Percentiles rank a stretch among this genome's conserved stretches.
These are phyloP conservation scores for Sclerotinia glacialis DNA, from an alignment of 2,329 filamentous ascomycete species.

Conservation along the genomic window DNA sequence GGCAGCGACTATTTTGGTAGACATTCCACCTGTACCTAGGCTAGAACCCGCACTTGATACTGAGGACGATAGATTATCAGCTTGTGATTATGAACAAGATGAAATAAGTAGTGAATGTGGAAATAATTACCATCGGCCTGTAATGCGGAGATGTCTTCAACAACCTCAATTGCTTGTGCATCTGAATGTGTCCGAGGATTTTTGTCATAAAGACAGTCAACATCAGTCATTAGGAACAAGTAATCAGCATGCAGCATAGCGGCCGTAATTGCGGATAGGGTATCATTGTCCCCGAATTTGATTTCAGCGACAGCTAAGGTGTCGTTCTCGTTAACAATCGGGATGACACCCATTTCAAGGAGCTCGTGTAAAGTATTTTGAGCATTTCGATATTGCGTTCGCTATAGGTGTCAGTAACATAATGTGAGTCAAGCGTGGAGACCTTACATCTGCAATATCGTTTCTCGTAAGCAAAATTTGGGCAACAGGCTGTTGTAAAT, in stretches of 20 bases:
- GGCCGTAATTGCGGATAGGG: constrained; percentile 90
- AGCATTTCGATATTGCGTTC: constrained; percentile 92
- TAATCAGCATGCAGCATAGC: constrained; percentile 97
- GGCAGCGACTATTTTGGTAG: constrained; percentile 93
- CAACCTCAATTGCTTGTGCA: constrained; percentile 85
- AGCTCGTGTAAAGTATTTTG: constrained; percentile 92
- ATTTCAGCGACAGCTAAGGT: constrained; percentile 96
- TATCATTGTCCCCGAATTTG: constrained; percentile 99
- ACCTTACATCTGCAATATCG: constrained; percentile 85
- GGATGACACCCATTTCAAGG: constrained; percentile 91
- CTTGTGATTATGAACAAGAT: neutral
- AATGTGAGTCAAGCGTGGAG: neutral
- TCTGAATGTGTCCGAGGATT: constrained; percentile 85
- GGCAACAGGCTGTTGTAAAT: constrained; percentile 85
- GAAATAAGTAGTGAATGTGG: neutral
- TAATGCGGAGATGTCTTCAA: constrained; percentile 80
- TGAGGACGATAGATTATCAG: constrained; percentile 35
- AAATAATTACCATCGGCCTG: constrained; percentile 66
- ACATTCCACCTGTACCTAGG: constrained; percentile 93
- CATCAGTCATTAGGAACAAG: constrained; percentile 97
- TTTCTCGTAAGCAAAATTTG: constrained; percentile 93
- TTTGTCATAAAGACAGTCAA: constrained; percentile 95
- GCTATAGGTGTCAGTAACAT: constrained; percentile 46
- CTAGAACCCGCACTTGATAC: constrained; percentile 87
- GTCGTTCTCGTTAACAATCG: constrained; percentile 98